A percentile compares a stretch with the other conserved stretches of the same genome.
Evolutionary conservation across 129 eudicot species (phyloP).

Genomic region (Centrapalus pauciflorus): DNA sequence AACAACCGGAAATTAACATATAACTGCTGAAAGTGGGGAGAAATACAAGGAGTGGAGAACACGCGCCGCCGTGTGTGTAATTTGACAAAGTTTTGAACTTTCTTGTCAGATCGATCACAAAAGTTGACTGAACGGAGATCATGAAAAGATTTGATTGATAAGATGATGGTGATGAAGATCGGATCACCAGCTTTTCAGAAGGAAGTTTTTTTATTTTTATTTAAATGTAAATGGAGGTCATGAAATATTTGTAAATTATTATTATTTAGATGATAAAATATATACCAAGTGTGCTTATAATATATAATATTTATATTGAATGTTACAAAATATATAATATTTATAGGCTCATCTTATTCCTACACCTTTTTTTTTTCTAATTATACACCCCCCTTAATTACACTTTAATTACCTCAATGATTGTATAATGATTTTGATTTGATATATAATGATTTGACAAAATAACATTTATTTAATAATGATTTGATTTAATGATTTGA

Average conservation of each 20-base stretch:
- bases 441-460: too few species aligned
- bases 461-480: too few species aligned
- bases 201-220: background rate
- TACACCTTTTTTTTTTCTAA: too few species aligned
- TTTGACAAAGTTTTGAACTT: conserved; percentile 2
- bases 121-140: background rate
- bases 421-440: too few species aligned
- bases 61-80: background rate
- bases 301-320: too few species aligned
- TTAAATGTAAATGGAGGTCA: conserved; percentile 8
- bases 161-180: conserved; percentile 11
- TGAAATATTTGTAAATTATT: background rate
- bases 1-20: conserved; percentile 13
- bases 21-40: background rate
- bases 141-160: background rate
- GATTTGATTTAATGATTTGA: too few species aligned
- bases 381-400: too few species aligned
- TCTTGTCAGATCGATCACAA: background rate
- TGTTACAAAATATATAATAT: too few species aligned
- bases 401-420: too few species aligned
- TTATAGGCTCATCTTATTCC: too few species aligned
- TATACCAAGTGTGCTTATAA: too few species aligned
- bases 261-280: background rate
- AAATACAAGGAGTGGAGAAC: background rate
- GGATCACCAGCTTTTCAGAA: background rate